A percentile compares a stretch with the other conserved stretches of the same genome.
Conservation (phyloP, 768 basidiomycete species). For the Cantharellus cinnabarinus region DNA sequence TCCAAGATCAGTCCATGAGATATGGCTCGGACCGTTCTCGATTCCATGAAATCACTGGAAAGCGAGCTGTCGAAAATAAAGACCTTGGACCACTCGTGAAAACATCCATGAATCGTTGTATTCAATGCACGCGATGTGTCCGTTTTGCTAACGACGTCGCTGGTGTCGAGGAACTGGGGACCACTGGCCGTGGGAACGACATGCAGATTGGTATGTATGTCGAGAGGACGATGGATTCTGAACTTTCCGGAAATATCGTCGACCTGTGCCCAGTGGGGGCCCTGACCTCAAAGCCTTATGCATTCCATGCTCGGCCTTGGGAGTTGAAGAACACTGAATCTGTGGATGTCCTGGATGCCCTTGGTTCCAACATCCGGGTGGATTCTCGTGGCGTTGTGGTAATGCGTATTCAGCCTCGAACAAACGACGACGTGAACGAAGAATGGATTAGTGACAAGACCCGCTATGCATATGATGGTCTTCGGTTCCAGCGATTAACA, state of each 20-base stretch:
- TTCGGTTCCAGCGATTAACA: slow-evolving; percentile 87
- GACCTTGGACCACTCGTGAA: slow-evolving; percentile 95
- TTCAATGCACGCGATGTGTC: slow-evolving; percentile 97
- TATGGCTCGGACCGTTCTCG: slow-evolving; percentile 94
- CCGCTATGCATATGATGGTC: slow-evolving; percentile 87
- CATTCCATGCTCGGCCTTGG: slow-evolving; percentile 94
- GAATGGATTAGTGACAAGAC: slow-evolving; percentile 99
- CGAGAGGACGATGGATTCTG: slow-evolving; percentile 92
- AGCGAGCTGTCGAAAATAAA: slow-evolving; percentile 96
- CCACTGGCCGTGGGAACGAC: slow-evolving; percentile 93
- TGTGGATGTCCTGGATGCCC: slow-evolving; percentile 82
- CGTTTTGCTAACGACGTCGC: slow-evolving; percentile 99
- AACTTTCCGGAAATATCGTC: slow-evolving; percentile 90
- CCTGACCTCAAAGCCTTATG: slow-evolving; percentile 94
- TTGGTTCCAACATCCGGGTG: slow-evolving; percentile 91
- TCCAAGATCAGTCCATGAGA: slow-evolving; percentile 98
- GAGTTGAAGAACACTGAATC: slow-evolving; percentile 97
- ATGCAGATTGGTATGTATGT: slow-evolving; percentile 98
- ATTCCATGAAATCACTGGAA: slow-evolving; percentile 96
- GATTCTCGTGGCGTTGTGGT: slow-evolving; percentile 91
- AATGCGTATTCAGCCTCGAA: slow-evolving; percentile 90
- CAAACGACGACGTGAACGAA: slow-evolving; percentile 96
- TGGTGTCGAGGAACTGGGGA: slow-evolving; percentile 92
- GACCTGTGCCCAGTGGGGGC: slow-evolving; percentile 98
- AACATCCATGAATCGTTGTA: slow-evolving; percentile 97